Evolutionary conservation across 1,284 basidiomycete genomes (phyloP), one percentile per base, ranked within the genome.

Genomic region (Cutaneotrichosporon cyanovorans): DNA sequence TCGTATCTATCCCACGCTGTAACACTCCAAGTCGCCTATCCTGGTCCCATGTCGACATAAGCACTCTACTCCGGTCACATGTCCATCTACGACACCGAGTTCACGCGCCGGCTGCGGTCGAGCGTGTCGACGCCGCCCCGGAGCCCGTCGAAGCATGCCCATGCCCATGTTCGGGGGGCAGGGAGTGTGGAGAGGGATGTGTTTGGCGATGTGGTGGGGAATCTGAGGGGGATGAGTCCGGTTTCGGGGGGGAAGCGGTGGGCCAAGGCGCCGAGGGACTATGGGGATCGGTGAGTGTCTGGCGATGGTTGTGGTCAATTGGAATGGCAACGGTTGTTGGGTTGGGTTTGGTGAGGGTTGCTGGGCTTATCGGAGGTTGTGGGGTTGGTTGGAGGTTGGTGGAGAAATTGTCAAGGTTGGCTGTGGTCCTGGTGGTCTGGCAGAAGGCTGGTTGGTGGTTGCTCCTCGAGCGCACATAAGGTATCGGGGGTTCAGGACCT

Each of bases 201-300:
- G 5, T 66, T 69, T 51, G 63, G 63, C 21, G 61, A 62, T 19
- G 31, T 41, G 20, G 44, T 40, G 44, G 21, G 21, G 12, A 58
- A 55, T 40, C 58, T 60, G 7, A 52, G 58, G 14, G 51, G 43
- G 2, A 42, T 47, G 43, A 61, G 56, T 44, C 61, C 65, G 0
- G 37, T 47, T 12, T 25, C 45, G 8, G 61, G 60, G 42, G 62
- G 58, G 1, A 71, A 64, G 50, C 58, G 50, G 25, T 7, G 25
- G 25, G 8, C 25, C 25, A 28, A 28, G 25, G 61, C 58, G n/a
- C 55, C 48, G 9, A 60, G 62, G 39, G 68, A 69, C 46, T 73
- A 71, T 52, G 71, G 71, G 5, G 71, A 73, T 49, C 56, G 71
- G 71, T 72, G 41, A 45, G 68, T 64, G 18, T 9, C 33, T n/a